A percentile compares a stretch with the other conserved stretches of the same genome.
These are phyloP conservation scores for Geoglossum glabrum DNA, from an alignment of 495 filamentous ascomycete genomes.

Conservation along the genomic window DNA sequence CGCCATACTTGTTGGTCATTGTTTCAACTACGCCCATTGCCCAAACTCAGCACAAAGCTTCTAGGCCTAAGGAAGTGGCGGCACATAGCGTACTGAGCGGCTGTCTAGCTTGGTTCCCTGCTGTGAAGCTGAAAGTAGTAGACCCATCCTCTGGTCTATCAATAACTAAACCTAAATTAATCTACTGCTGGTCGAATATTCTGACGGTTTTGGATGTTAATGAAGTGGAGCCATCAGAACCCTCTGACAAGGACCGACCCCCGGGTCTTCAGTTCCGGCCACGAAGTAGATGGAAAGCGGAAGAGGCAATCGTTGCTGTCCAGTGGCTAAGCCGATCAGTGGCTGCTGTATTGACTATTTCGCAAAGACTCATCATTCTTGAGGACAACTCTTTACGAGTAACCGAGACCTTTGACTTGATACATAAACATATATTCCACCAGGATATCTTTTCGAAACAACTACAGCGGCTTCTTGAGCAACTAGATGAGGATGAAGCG, in stretches of 20 bases:
- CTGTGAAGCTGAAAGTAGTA: slow-evolving; percentile 69
- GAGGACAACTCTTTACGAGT: slow-evolving; percentile 76
- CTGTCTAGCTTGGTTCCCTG: slow-evolving; percentile 91
- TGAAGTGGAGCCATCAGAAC: slow-evolving; percentile 40
- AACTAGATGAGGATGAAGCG: slow-evolving; percentile 52
- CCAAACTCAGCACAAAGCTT: slow-evolving; percentile 84
- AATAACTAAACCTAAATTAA: slow-evolving; percentile 62
- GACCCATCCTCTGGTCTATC: slow-evolving; percentile 29
- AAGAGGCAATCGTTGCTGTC: slow-evolving; percentile 89
- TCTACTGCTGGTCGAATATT: slow-evolving; percentile 95
- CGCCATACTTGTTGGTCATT: slow-evolving; percentile 85
- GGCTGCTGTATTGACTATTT: slow-evolving; percentile 75
- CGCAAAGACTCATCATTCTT: slow-evolving; percentile 76
- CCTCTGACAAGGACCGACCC: slow-evolving; percentile 42
- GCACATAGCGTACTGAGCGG: slow-evolving; percentile 82
- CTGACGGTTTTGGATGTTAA: slow-evolving; percentile 79
- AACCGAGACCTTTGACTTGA: slow-evolving; percentile 83
- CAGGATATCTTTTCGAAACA: slow-evolving; percentile 71
- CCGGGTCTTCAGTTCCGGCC: slow-evolving; percentile 60
- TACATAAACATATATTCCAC: slow-evolving; percentile 84
- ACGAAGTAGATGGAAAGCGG: slow-evolving; percentile 76
- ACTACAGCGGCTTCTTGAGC: slow-evolving; percentile 64
- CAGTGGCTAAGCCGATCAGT: slow-evolving; percentile 96
- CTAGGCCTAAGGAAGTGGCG: slow-evolving; percentile 72
- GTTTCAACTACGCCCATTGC: slow-evolving; percentile 92